Conservation (phyloP, 179 eudicot genomes). For the Patellifolia procumbens region DNA sequence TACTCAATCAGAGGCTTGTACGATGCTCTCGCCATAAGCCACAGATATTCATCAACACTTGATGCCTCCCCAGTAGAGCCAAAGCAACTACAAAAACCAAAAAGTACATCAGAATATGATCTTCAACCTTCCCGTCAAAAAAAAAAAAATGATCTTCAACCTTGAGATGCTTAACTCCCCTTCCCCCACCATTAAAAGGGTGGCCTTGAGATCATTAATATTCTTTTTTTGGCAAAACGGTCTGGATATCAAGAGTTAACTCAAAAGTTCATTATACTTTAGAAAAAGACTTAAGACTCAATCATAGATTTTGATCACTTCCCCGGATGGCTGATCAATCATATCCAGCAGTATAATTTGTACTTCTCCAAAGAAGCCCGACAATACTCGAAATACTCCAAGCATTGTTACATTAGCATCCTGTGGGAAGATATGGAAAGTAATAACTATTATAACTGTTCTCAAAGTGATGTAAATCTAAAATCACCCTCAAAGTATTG, state of each 20-base stretch:
- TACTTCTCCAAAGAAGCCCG: constrained; percentile 83
- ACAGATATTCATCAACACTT: constrained; percentile 83
- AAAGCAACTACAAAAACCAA: constrained; percentile 60
- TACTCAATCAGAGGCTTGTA: constrained; percentile 93
- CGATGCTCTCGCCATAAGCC: constrained; percentile 96
- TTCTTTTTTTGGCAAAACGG: neutral
- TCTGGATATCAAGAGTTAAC: neutral
- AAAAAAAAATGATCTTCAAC: too few relatives aligned
- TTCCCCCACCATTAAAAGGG: neutral
- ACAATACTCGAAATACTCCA: constrained; percentile 95
- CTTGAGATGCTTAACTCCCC: neutral
- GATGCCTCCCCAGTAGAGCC: constrained; percentile 99
- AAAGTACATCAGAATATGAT: constrained; percentile 4
- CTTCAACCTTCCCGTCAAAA: too few relatives aligned
- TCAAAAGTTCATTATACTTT: neutral
- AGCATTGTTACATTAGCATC: constrained; percentile 97
- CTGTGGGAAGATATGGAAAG: constrained; percentile 38
- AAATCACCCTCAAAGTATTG: too few relatives aligned
- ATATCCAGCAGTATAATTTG: constrained; percentile 64
- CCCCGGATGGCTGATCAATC: constrained; percentile 98
- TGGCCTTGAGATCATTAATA: neutral
- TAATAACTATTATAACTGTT: neutral
- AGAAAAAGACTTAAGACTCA: neutral
- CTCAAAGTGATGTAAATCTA: too few relatives aligned
- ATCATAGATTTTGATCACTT: constrained; percentile 26